These are phyloP conservation scores for Schizophyllum commune DNA, from an alignment of 1,284 basidiomycete species.

Conservation along the genomic window DNA sequence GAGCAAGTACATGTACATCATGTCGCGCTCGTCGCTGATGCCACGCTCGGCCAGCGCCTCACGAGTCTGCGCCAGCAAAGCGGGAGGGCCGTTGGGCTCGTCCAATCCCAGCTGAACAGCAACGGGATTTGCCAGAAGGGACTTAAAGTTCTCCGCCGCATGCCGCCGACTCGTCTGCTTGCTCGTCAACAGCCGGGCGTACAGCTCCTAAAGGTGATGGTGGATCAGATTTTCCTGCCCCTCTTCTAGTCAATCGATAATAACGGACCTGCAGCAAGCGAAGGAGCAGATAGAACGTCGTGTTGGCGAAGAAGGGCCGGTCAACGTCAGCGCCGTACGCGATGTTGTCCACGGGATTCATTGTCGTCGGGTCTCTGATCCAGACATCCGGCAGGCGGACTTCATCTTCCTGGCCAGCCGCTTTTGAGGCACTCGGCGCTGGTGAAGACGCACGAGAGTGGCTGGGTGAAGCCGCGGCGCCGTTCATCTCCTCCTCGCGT, in stretches of 20 bases:
- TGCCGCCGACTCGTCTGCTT: constrained; percentile 70
- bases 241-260: constrained; percentile 5
- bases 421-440: constrained; percentile 11
- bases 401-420: constrained; percentile 11
- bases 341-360: constrained; percentile 21
- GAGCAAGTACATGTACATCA: constrained; percentile 84
- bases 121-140: constrained; percentile 60
- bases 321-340: constrained; percentile 21
- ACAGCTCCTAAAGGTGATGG: constrained; percentile 65
- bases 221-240: constrained; percentile 1
- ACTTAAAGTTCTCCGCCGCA: constrained; percentile 50
- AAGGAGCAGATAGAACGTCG: constrained; percentile 86
- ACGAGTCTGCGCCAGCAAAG: constrained; percentile 56
- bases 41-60: constrained; percentile 41
- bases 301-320: constrained; percentile 84
- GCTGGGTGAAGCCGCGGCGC: constrained; percentile 24
- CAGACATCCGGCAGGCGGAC: constrained; percentile 40
- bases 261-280: constrained; percentile 77
- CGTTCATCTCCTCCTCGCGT: constrained; percentile 28
- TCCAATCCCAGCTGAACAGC: constrained; percentile 69
- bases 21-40: constrained; percentile 35
- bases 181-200: constrained; percentile 82
- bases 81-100: constrained; percentile 67
- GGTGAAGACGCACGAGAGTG: constrained; percentile 34
- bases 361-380: constrained; percentile 45